phyloP scores from a whole-genome alignment of 2,329 filamentous ascomycete species.

The Gaeumannomyces tritici region DNA sequence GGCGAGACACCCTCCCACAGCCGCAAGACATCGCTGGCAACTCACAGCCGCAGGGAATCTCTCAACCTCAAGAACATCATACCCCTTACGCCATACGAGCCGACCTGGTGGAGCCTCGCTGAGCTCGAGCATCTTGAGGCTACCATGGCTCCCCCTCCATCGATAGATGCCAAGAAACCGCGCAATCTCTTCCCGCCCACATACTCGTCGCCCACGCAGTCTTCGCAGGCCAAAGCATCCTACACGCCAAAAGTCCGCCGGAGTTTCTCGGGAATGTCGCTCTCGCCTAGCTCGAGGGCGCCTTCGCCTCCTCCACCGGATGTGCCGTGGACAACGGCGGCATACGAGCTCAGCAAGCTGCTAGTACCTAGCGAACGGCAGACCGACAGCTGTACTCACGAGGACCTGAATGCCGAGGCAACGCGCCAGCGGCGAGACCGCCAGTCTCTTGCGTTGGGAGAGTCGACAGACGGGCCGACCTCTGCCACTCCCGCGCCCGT shows the following conservation, averaged over 20 bases:
- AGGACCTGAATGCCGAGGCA: slow-evolving; percentile 68
- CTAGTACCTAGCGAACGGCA: slow-evolving; percentile 70
- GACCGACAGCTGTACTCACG: slow-evolving; percentile 64
- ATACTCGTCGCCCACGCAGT: slow-evolving; percentile 80
- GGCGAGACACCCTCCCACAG: slow-evolving; percentile 25
- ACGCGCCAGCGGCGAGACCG: slow-evolving; percentile 55
- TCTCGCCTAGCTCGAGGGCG: slow-evolving; percentile 29
- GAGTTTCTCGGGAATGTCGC: slow-evolving; percentile 46
- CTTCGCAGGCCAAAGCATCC: slow-evolving; percentile 72
- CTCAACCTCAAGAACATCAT: slow-evolving; percentile 17
- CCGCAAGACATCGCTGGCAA: not conserved
- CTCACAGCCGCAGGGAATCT: slow-evolving; percentile 18
- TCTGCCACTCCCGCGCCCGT: slow-evolving; percentile 22
- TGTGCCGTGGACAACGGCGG: slow-evolving; percentile 77
- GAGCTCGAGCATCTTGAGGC: slow-evolving; percentile 63
- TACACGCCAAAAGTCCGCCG: slow-evolving; percentile 57
- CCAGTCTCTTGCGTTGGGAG: slow-evolving; percentile 28
- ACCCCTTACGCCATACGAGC: slow-evolving; percentile 43
- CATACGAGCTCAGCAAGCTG: slow-evolving; percentile 71
- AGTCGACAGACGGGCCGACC: slow-evolving; percentile 16
- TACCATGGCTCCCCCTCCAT: slow-evolving; percentile 38
- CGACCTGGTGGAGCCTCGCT: slow-evolving; percentile 59
- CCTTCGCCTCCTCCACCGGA: slow-evolving; percentile 66
- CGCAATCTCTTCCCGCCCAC: slow-evolving; percentile 53
- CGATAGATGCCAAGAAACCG: slow-evolving; percentile 37